Base-by-base conservation (phyloP, 2,329 filamentous ascomycete species). In the Lachnellula occidentalis region DNA sequence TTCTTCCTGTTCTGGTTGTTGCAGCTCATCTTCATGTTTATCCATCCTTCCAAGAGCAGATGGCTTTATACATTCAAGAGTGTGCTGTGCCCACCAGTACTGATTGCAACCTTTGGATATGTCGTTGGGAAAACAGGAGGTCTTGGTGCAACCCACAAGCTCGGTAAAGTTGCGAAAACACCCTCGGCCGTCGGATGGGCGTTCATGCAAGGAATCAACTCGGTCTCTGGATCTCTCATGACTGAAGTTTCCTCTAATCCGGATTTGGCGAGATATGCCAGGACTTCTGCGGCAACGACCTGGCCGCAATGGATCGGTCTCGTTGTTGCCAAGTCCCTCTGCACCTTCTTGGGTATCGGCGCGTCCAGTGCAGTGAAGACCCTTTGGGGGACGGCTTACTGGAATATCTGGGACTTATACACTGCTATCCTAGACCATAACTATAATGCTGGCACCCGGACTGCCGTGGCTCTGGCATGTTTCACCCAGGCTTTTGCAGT, bases 1-100 rank as follows among this genome's bases (percentile, higher is more conserved):
- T 81, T 80, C 61, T 76, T 82, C 63, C 61, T 82, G 19, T 82
- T 80, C 66, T 81, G 78, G 78, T 66, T 78, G 0, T 64, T 79
- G 0, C 78, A 80, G 27, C 27, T 31, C 9, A 12, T 31, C 27
- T 31, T 31, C 27, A 31, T 31, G 27, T 31, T 31, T 12, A 31
- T 31, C 12, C 27, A 31, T 31, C 27, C 27, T 31, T 31, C 27
- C 27, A 31, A 31, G 9, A 31, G 27, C 27, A 31, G 27, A 31
- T 31, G 27, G 27, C 27, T 31, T 31, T 31, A 31, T 12, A 31
- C 27, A 8, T 31, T 31, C 27, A 31, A 31, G 27, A 31, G 27
- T 31, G 27, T 31, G 9, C 27, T 31, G 9, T 31, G 27, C 27
- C 27, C 27, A 31, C 27, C 27, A 12, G 27, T 31, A 31, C 27